These are phyloP conservation scores for Cokeromyces recurvatus DNA, from an alignment of 371 early-diverging fungal genomes.

Conservation along the genomic window DNA sequence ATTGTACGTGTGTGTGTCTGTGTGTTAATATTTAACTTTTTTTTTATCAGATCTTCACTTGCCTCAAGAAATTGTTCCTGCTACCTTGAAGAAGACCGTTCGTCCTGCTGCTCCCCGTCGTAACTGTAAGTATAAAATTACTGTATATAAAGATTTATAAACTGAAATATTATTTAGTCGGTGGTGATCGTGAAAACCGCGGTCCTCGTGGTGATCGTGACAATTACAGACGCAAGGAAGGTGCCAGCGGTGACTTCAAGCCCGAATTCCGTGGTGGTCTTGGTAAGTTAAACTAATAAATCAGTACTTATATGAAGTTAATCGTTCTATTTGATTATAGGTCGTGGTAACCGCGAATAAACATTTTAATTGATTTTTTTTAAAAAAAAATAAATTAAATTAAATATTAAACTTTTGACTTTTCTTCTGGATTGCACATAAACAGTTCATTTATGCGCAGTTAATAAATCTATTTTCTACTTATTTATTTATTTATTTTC, in stretches of 20 bases:
- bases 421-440: no score
- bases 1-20: no score
- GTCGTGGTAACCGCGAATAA: constrained; percentile 40
- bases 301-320: not conserved
- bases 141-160: no score
- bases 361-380: constrained; percentile 8
- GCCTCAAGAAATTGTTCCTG: constrained; percentile 93
- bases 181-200: constrained; percentile 52
- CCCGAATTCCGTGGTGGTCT: constrained; percentile 89
- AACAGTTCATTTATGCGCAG: no score
- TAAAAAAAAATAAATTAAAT: not conserved
- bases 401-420: no score
- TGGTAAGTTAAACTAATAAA: constrained; percentile 30
- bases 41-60: constrained; percentile 77
- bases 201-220: constrained; percentile 70
- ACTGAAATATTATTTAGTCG: constrained; percentile 10
- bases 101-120: constrained; percentile 62
- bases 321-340: constrained; percentile 5
- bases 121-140: constrained; percentile 38
- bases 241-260: constrained; percentile 84
- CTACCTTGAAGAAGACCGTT: constrained; percentile 91
- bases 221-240: constrained; percentile 90
- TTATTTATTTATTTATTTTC: no score
- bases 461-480: no score
- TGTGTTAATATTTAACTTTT: not conserved